phyloP scores from a whole-genome alignment of 345 rosid species.

The Sisymbrium irio region DNA sequence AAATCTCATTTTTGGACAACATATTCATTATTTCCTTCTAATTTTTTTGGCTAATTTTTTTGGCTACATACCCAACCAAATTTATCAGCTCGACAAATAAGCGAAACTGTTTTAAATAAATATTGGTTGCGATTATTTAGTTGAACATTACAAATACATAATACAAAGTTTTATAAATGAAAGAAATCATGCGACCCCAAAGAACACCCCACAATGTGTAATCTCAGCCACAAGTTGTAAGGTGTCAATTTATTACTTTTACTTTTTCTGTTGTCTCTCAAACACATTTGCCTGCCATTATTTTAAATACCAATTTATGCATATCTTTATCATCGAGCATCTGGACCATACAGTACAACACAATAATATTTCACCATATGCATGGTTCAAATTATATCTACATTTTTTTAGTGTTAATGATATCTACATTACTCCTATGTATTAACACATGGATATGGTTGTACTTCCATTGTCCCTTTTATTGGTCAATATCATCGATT shows the following conservation, averaged over 20 bases:
- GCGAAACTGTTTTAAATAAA: neutral
- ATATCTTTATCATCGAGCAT: neutral
- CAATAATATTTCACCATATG: neutral
- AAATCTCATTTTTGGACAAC: neutral
- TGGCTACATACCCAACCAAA: neutral
- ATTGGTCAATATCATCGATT: neutral
- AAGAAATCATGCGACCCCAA: conserved; percentile 24
- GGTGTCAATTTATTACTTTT: conserved; percentile 25
- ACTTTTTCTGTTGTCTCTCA: neutral
- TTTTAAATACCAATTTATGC: neutral
- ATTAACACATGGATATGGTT: neutral
- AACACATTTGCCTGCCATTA: conserved; percentile 1
- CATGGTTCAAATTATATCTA: too few relatives aligned
- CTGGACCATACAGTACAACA: neutral
- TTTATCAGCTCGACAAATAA: neutral
- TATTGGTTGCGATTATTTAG: neutral
- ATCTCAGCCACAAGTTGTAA: conserved; percentile 22
- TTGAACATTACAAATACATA: too few relatives aligned
- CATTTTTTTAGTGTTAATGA: too few relatives aligned
- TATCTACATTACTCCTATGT: too few relatives aligned
- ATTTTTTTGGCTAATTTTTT: neutral
- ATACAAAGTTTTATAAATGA: neutral
- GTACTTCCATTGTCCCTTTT: neutral
- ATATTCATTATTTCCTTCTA: neutral
- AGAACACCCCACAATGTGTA: neutral